These are phyloP conservation scores for Cucurbita argyrosperma DNA, from an alignment of 306 rosid genomes.

Conservation along the genomic window DNA sequence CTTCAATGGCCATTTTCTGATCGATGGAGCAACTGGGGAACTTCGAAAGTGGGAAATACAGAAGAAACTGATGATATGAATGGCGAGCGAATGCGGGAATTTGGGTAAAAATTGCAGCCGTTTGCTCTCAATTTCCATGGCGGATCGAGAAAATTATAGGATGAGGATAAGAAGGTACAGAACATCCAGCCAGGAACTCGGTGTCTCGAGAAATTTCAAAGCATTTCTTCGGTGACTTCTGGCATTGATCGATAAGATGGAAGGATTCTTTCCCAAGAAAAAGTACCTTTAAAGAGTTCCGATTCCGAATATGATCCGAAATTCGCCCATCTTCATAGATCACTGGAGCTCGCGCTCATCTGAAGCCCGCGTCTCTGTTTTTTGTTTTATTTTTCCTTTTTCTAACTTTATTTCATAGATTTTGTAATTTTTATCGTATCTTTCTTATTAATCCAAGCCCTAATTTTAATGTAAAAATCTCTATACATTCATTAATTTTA, in stretches of 20 bases:
- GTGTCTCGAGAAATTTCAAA: neutral
- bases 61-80: neutral
- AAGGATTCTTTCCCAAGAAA: neutral
- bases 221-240: neutral
- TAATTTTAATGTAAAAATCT: too few species aligned
- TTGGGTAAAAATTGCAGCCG: neutral
- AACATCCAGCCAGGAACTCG: neutral
- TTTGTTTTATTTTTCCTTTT: too few species aligned
- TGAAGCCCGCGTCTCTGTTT: too few species aligned
- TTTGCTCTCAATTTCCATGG: neutral
- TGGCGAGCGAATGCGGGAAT: neutral
- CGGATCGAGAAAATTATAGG: neutral
- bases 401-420: too few species aligned
- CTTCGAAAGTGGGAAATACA: neutral
- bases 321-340: neutral
- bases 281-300: neutral
- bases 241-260: neutral
- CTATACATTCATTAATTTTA: too few species aligned
- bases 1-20: conserved; percentile 42
- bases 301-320: neutral
- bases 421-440: too few species aligned
- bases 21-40: neutral
- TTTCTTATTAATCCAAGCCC: too few species aligned
- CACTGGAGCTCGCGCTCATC: too few species aligned
- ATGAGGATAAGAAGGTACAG: neutral